Base-by-base conservation (phyloP, 441 rosid species). In the Euphorbia celastroides region DNA sequence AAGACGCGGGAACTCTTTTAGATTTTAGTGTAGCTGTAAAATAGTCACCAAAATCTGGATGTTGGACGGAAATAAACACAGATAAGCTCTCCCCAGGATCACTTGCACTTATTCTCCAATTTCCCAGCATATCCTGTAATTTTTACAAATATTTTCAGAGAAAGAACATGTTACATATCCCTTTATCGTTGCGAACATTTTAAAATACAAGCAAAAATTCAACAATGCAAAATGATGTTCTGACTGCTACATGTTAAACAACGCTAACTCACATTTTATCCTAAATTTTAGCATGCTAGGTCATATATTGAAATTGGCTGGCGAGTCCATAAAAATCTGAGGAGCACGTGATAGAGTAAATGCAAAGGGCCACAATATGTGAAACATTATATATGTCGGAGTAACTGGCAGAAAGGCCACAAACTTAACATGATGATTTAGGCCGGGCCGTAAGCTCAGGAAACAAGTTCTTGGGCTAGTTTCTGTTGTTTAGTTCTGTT, bases 71-170 rank as follows among this genome's bases (percentile, higher is more conserved):
- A 65, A 93, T 87, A 19, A 72, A 26, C 26, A 93, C 91, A 48
- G 60, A 80, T 70, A 93, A 68, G 57, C 75, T 80, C 57, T 85
- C 86, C 32, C 80, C 89, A 17, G 98, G 97, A 72, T 68, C 83
- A 78, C 63, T 86, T 65, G 87, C 86, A 76, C 73, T 87, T 62
- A 90, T 78, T 58, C 69, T 85, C 96, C 97, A 93, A 66, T 74
- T 87, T 34, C 98, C 96, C 32, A 70, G 83, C 97, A 93, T 93
- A 77, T 93, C 98, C 93, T 93, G 82, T 69, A 73, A 70, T 51
- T 22, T 66, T 27, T 22, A n/a, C 17, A 48, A 23, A 61, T 36
- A 55, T 42, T 68, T 58, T n/a, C 28, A 52, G 50, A 48, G 55
- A 68, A 42, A 14, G 22, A 9, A 38, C 2, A 20, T n/a, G n/a